Evolutionary conservation across 768 basidiomycete species (phyloP), one percentile per base, ranked within the genome.

Genomic region (Russula brevipes): DNA sequence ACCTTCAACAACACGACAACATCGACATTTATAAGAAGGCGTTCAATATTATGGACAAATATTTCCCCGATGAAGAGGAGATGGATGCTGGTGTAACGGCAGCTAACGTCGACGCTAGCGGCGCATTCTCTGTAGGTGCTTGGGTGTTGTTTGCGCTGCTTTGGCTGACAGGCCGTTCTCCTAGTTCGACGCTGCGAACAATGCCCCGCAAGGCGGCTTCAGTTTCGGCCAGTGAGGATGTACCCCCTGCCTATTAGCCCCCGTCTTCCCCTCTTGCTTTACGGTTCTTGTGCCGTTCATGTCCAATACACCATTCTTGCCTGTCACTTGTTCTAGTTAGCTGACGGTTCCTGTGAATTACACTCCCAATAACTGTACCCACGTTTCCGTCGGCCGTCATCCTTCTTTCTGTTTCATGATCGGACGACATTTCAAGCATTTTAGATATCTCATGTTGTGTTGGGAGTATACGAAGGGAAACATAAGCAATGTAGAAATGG

Each of bases 11-110:
- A 76, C 97, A 98, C 76, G 96, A 99, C 79, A 99, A 99, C 78
- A 77, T 98, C 76, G 96, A 98, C 70, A 98, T 99, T 70, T 99
- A 99, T 80, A 98, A 98, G 85, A 98, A 99, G 80, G 96, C 95
- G 46, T 99, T 94, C 82, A 93, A 93, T 76, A 97, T 93, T 71
- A 92, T 92, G 89, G 89, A 93, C 79, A 95, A 95, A 73, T 97
- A 96, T 80, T 97, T 96, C 89, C 93, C 94, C 39, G 94, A 95
- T 66, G 96, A 98, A 72, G 96, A 98, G 73, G 96, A 95, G 53
- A 80, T 91, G 56, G 93, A 93, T 72, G 85, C 91, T 57, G 88
- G 84, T 24, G 87, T 92, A 70, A 82, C 79, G 55, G 87, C 86
- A n/a, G 84, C 91, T 17, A 83, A 81, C 49, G 85, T 91, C 12